These are phyloP conservation scores for Goniomonas avonlea DNA, from an alignment of 78 protist species.

Conservation along the genomic window DNA sequence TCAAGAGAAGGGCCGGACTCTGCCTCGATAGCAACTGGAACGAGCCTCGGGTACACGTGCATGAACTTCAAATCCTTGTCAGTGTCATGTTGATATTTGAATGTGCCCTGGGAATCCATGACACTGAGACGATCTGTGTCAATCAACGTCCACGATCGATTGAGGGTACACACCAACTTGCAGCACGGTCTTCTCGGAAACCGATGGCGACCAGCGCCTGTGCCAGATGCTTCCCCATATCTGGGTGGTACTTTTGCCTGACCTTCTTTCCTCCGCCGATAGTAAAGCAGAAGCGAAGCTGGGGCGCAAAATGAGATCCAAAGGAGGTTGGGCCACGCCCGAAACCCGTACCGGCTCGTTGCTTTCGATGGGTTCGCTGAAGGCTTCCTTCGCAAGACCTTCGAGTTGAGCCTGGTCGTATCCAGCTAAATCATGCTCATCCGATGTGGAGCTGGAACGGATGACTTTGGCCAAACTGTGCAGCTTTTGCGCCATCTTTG, in stretches of 20 bases:
- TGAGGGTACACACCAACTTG: not conserved
- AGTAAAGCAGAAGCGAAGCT: not conserved
- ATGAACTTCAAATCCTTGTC: conserved; percentile 31
- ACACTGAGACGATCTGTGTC: not conserved
- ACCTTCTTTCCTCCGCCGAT: conserved; percentile 29
- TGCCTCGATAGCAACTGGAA: not conserved
- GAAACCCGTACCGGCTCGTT: not conserved
- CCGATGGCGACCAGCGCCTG: not conserved
- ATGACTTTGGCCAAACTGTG: no score
- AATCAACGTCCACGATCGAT: not conserved
- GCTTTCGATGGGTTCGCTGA: not conserved
- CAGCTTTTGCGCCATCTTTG: no score
- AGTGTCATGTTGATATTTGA: conserved; percentile 23
- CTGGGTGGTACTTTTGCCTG: conserved; percentile 20
- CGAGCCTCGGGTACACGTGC: conserved; percentile 25
- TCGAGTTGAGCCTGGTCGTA: not conserved
- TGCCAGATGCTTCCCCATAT: not conserved
- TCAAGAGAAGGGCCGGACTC: no score
- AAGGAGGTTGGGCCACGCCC: not conserved
- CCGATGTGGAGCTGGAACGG: no score
- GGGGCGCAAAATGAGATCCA: not conserved
- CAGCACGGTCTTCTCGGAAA: conserved; percentile 24
- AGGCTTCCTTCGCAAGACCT: not conserved
- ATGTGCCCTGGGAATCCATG: not conserved
- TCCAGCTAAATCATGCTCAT: not conserved